phyloP scores from a whole-genome alignment of 345 rosid species.

The Aquilaria malaccensis region DNA sequence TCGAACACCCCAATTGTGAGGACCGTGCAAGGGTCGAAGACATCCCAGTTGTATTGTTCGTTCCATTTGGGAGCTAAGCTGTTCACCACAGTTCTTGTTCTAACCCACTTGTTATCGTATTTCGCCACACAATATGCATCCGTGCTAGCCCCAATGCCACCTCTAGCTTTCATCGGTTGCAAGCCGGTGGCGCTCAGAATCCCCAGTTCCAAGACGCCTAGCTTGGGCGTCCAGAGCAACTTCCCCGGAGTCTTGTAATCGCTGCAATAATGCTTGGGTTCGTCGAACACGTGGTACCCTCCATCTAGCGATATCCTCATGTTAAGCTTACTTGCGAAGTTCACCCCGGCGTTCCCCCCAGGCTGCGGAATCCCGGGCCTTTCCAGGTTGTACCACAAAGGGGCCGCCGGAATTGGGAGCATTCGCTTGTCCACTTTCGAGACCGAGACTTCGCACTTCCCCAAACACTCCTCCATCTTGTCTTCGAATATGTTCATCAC shows the following conservation, averaged over 20 bases:
- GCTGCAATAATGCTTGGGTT: constrained; percentile 26
- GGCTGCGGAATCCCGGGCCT: neutral
- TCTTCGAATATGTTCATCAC: constrained; percentile 17
- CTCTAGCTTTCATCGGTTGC: constrained; percentile 37
- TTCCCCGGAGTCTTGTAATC: constrained; percentile 31
- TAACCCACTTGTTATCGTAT: constrained; percentile 43
- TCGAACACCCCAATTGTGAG: constrained; percentile 40
- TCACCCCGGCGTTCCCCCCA: constrained; percentile 16
- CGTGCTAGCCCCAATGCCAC: constrained; percentile 24
- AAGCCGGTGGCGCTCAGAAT: constrained; percentile 33
- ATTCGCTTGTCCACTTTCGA: constrained; percentile 22
- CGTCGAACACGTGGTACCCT: constrained; percentile 42
- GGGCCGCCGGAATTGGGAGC: constrained; percentile 10
- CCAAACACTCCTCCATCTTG: constrained; percentile 23
- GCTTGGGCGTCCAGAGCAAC: constrained; percentile 6
- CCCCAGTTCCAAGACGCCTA: constrained; percentile 36
- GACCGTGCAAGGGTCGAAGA: constrained; percentile 45
- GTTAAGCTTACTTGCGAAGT: constrained; percentile 28
- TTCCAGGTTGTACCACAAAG: constrained; percentile 30
- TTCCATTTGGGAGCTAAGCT: constrained; percentile 39
- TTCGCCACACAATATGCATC: constrained; percentile 52
- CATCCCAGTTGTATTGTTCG: constrained; percentile 53
- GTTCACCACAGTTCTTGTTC: constrained; percentile 38
- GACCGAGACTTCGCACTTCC: constrained; percentile 21
- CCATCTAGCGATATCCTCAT: constrained; percentile 31